Percentiles rank a stretch among this genome's conserved stretches.
Evolutionary conservation across 208 protist species (phyloP).

Genomic region (Trichomonas tenax): DNA sequence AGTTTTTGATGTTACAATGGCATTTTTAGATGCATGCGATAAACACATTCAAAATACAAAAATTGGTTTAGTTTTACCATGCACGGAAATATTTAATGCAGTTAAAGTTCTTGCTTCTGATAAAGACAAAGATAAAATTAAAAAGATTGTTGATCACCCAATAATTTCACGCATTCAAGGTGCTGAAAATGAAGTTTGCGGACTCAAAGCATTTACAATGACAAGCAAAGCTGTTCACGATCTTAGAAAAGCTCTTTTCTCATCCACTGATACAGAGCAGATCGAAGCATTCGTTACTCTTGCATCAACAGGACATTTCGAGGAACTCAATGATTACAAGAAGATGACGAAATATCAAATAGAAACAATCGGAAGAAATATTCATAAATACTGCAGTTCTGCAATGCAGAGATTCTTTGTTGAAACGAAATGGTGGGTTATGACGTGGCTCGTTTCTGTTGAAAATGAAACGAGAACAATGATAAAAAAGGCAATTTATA

Average conservation of each 20-base stretch:
- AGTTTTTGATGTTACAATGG: background rate
- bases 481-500: background rate
- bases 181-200: background rate
- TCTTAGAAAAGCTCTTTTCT: background rate
- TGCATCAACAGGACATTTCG: background rate
- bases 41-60: background rate
- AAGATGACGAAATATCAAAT: background rate
- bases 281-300: background rate
- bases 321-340: background rate
- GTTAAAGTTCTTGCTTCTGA: background rate
- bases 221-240: background rate
- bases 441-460: background rate
- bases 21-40: background rate
- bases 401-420: background rate
- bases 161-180: background rate
- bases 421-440: background rate
- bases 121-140: background rate
- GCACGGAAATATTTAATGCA: background rate
- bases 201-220: background rate
- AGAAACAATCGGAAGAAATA: background rate
- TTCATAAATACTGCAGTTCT: background rate
- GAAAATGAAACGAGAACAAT: background rate
- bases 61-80: background rate
- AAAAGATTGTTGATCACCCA: background rate
- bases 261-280: background rate